phyloP scores from a whole-genome alignment of 2,329 filamentous ascomycete genomes.

The Aspergillus brasiliensis region DNA sequence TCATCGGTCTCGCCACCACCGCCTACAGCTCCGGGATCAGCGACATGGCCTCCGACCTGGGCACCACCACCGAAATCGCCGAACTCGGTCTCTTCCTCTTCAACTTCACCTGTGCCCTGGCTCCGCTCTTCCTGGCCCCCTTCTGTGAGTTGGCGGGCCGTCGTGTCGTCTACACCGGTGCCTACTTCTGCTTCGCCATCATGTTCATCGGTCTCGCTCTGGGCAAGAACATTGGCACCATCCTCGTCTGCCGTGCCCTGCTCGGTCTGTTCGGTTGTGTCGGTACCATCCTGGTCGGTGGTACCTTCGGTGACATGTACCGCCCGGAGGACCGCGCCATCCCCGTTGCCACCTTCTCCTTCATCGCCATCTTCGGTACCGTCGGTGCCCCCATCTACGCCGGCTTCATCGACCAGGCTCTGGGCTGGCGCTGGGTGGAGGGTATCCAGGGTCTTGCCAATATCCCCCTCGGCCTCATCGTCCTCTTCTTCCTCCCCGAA shows the following conservation, averaged over 20 bases:
- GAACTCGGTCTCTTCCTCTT: constrained; percentile 55
- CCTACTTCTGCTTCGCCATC: constrained; percentile 50
- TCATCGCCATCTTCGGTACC: constrained; percentile 55
- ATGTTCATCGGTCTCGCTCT: constrained; percentile 54
- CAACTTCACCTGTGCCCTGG: constrained; percentile 53
- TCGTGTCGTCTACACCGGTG: constrained; percentile 50
- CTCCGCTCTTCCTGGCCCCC: constrained; percentile 52
- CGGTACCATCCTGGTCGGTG: constrained; percentile 54
- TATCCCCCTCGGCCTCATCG: constrained; percentile 50
- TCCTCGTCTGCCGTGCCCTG: constrained; percentile 50
- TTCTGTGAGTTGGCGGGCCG: constrained; percentile 55
- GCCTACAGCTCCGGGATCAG: constrained; percentile 55
- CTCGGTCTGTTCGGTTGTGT: constrained; percentile 55
- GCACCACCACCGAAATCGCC: constrained; percentile 46
- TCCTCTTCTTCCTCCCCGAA: constrained; percentile 50
- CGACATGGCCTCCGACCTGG: constrained; percentile 50
- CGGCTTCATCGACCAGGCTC: constrained; percentile 55
- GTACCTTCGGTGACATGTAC: constrained; percentile 55
- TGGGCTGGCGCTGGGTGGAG: constrained; percentile 58
- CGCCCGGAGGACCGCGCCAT: constrained; percentile 48
- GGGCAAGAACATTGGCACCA: constrained; percentile 52
- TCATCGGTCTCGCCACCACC: constrained; percentile 58
- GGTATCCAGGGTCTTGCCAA: constrained; percentile 57
- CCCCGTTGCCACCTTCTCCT: constrained; percentile 53
- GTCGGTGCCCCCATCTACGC: constrained; percentile 57